These are phyloP conservation scores for Flaveria ramosissima DNA, from an alignment of 129 eudicot genomes.

Conservation along the genomic window DNA sequence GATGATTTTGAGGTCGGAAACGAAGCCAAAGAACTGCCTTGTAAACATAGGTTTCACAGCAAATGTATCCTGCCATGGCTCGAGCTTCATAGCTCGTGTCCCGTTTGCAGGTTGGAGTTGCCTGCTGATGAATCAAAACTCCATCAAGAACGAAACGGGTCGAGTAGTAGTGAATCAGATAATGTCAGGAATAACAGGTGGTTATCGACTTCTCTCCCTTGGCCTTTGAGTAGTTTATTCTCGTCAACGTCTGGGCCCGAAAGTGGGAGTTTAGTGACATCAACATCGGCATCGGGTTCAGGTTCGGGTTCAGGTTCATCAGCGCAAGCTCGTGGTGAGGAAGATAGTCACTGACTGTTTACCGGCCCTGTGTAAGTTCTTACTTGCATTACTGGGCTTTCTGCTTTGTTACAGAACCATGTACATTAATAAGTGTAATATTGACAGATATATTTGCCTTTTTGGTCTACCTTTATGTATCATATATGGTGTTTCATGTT, in stretches of 20 bases:
- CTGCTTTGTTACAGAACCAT: slow-evolving; percentile 31
- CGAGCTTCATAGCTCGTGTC: slow-evolving; percentile 89
- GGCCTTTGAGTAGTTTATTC: slow-evolving; percentile 74
- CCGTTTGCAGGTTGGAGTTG: slow-evolving; percentile 73
- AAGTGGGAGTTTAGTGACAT: slow-evolving; percentile 28
- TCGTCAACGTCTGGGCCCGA: slow-evolving; percentile 48
- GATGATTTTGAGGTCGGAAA: slow-evolving; percentile 77
- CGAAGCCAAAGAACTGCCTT: slow-evolving; percentile 83
- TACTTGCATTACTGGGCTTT: slow-evolving; percentile 2
- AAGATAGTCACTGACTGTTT: slow-evolving; percentile 19
- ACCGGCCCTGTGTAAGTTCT: slow-evolving; percentile 8
- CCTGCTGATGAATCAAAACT: slow-evolving; percentile 72
- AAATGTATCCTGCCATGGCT: slow-evolving; percentile 89
- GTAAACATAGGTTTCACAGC: slow-evolving; percentile 83
- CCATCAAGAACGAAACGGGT: slow-evolving; percentile 31
- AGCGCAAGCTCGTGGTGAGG: slow-evolving; percentile 27
- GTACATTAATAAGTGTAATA: slow-evolving; percentile 38
- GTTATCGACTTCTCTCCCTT: slow-evolving; percentile 59
- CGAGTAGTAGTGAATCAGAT: slow-evolving; percentile 7
- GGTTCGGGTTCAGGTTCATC: slow-evolving; percentile 8
- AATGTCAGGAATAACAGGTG: slow-evolving; percentile 31
- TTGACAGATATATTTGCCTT: slow-evolving; percentile 32
- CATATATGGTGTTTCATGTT: neutral
- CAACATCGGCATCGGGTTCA: slow-evolving; percentile 27
- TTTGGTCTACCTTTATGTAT: slow-evolving; percentile 14